Percentiles rank a stretch among this genome's conserved stretches.
Evolutionary conservation across 805 yeast genomes (phyloP).

Genomic region (Ogataea sp.): DNA sequence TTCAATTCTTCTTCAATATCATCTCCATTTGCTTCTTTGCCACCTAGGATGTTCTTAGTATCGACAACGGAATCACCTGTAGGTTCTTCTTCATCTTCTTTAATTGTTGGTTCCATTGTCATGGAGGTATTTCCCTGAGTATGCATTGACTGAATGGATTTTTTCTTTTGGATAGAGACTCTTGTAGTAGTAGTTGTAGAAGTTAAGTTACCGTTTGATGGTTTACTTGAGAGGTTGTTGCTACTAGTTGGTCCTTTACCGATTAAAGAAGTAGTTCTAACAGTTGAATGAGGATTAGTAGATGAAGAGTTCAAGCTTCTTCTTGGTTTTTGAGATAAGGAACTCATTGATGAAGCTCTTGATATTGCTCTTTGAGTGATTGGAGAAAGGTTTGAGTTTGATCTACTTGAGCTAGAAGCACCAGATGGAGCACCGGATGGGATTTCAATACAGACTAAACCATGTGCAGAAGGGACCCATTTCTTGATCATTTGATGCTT

Average conservation of each 20-base stretch:
- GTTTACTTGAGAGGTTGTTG: no score
- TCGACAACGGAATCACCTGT: no score
- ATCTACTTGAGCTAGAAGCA: constrained; percentile 1
- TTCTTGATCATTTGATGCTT: constrained; percentile 47
- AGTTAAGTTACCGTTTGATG: constrained; percentile 2
- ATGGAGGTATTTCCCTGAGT: constrained; percentile 10
- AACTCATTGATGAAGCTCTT: constrained; percentile 16
- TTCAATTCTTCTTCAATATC: constrained; percentile 13
- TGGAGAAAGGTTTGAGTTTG: neutral
- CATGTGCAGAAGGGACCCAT: constrained; percentile 68
- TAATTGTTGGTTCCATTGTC: constrained; percentile 13
- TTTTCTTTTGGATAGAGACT: constrained; percentile 9
- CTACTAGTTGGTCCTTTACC: no score
- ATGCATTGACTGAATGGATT: constrained; percentile 15
- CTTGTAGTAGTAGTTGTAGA: constrained; percentile 3
- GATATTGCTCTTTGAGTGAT: constrained; percentile 9
- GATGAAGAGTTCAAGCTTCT: constrained; percentile 4
- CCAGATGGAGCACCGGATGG: constrained; percentile 27
- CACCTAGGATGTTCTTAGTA: no score
- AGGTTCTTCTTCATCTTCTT: constrained; percentile 13
- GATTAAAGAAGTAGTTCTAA: constrained; percentile 13
- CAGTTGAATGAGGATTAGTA: no score
- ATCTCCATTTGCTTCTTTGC: constrained; percentile 1
- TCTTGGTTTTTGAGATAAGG: constrained; percentile 10
- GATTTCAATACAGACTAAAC: constrained; percentile 62